Evolutionary conservation across 1,284 basidiomycete genomes (phyloP).

Genomic region (Termitomyces sp.): DNA sequence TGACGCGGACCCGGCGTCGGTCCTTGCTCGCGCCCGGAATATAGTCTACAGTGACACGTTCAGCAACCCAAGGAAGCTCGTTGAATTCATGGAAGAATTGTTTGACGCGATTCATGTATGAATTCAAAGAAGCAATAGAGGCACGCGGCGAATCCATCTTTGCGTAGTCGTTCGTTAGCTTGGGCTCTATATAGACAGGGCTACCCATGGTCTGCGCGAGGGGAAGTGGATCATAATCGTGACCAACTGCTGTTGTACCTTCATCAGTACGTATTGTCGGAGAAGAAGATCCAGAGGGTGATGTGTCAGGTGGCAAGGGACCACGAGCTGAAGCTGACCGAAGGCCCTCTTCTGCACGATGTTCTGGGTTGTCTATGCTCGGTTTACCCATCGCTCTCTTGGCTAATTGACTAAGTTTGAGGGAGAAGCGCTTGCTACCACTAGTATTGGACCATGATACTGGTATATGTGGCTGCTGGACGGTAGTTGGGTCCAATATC

Average conservation of each 20-base stretch:
- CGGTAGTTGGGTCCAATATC: constrained; percentile 3
- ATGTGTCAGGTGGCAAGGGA: constrained; percentile 1
- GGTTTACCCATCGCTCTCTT: constrained; percentile 22
- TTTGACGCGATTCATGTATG: constrained; percentile 27
- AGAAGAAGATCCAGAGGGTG: constrained; percentile 12
- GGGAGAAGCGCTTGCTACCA: constrained; percentile 19
- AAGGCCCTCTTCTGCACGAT: constrained; percentile 10
- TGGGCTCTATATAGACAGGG: constrained; percentile 22
- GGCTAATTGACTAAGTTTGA: constrained; percentile 22
- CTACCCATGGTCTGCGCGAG: constrained; percentile 11
- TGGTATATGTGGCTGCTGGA: background rate
- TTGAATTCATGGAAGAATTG: constrained; percentile 27
- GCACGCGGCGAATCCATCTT: constrained; percentile 29
- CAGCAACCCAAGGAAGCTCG: constrained; percentile 32
- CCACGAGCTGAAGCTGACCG: constrained; percentile 3
- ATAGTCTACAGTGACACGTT: constrained; percentile 35
- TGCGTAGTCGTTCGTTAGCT: constrained; percentile 27
- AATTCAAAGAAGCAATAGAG: constrained; percentile 25
- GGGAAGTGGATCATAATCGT: constrained; percentile 19
- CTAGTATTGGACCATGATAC: constrained; percentile 4
- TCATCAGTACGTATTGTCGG: constrained; percentile 15
- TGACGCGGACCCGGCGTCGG: constrained; percentile 11
- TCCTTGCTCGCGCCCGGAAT: constrained; percentile 28
- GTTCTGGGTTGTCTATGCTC: constrained; percentile 8
- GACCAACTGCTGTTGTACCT: constrained; percentile 19